phyloP scores from a whole-genome alignment of 2,329 filamentous ascomycete species.

The Xylaria sp. region DNA sequence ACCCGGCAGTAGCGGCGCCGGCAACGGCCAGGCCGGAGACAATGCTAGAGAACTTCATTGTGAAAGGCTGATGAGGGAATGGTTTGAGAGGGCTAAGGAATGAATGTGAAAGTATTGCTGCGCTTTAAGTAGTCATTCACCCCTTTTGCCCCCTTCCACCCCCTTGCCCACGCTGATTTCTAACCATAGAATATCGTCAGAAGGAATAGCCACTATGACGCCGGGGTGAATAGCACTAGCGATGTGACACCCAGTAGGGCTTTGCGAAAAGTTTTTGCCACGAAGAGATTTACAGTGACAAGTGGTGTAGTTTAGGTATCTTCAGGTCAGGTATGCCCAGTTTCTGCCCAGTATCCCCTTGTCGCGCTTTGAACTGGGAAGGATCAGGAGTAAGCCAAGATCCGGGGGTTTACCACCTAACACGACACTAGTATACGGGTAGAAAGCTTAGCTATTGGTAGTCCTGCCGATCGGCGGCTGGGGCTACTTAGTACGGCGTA shows the following conservation, averaged over 20 bases:
- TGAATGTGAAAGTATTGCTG: not conserved
- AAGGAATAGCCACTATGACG: not conserved
- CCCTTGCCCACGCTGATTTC: not conserved
- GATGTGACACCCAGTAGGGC: not conserved
- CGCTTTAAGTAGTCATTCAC: slow-evolving; percentile 25
- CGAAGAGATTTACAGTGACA: not conserved
- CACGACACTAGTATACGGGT: not conserved
- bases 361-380: not conserved
- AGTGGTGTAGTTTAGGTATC: not conserved
- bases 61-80: slow-evolving; percentile 12
- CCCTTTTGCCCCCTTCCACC: not conserved
- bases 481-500: no score
- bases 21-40: slow-evolving; percentile 30
- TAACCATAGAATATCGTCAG: not conserved
- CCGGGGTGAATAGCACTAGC: not conserved
- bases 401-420: slow-evolving; percentile 16
- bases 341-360: not conserved
- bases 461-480: not conserved
- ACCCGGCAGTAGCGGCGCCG: slow-evolving; percentile 20
- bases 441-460: slow-evolving; percentile 11
- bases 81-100: not conserved
- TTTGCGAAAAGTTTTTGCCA: not conserved
- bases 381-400: slow-evolving; percentile 28
- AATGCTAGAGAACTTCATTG: slow-evolving; percentile 36
- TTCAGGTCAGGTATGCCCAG: not conserved